Percentiles rank a stretch among this genome's conserved stretches.
Evolutionary conservation across 345 rosid species (phyloP).

Genomic region (Corymbia maculata): DNA sequence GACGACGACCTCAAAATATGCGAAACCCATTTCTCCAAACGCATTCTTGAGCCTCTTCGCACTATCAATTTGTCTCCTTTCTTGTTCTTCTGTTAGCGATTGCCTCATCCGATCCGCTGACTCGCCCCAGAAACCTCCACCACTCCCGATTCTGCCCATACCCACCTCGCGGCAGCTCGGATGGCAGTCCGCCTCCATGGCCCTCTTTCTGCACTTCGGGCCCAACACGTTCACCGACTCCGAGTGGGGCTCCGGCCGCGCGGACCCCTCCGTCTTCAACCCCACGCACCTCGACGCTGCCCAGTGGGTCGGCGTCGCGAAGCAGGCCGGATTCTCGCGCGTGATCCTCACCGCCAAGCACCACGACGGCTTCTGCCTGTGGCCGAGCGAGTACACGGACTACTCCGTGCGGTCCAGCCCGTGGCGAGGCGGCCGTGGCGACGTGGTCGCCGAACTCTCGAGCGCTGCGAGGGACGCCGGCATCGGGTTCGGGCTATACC

Average conservation of each 20-base stretch:
- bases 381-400: slow-evolving; percentile 74
- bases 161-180: slow-evolving; percentile 68
- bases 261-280: slow-evolving; percentile 57
- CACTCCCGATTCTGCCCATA: slow-evolving; percentile 75
- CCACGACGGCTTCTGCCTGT: slow-evolving; percentile 95
- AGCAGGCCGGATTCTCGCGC: slow-evolving; percentile 59
- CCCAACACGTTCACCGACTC: slow-evolving; percentile 80
- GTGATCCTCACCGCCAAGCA: slow-evolving; percentile 83
- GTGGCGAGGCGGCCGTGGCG: slow-evolving; percentile 64
- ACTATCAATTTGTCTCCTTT: neutral
- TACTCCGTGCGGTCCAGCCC: slow-evolving; percentile 62
- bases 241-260: slow-evolving; percentile 82
- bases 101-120: neutral
- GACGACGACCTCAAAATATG: neutral
- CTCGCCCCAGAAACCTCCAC: slow-evolving; percentile 32
- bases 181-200: slow-evolving; percentile 76
- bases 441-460: slow-evolving; percentile 63
- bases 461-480: slow-evolving; percentile 53
- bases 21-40: neutral
- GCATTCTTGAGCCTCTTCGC: neutral
- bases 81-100: neutral
- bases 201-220: slow-evolving; percentile 84
- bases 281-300: slow-evolving; percentile 52
- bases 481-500: slow-evolving; percentile 54
- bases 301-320: slow-evolving; percentile 83